Conservation (phyloP, 2,329 filamentous ascomycete species). For the Bipolaris victoriae region DNA sequence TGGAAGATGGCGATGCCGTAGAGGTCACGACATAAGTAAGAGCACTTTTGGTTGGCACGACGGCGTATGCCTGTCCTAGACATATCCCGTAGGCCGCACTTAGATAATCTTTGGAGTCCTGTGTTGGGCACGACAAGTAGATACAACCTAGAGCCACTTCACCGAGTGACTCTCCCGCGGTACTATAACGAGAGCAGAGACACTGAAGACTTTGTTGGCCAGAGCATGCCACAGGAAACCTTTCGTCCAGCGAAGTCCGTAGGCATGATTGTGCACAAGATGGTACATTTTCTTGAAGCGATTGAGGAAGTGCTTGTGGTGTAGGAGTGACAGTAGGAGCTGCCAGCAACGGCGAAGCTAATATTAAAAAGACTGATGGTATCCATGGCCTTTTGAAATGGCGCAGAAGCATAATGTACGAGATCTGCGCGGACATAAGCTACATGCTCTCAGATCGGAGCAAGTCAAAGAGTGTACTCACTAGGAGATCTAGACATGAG, state of each 20-base stretch:
- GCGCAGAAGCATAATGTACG: slow-evolving; percentile 51
- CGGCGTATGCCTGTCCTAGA: slow-evolving; percentile 43
- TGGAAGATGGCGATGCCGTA: slow-evolving; percentile 22
- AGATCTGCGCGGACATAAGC: slow-evolving; percentile 39
- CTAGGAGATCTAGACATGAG: slow-evolving; percentile 45
- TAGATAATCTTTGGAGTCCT: slow-evolving; percentile 20
- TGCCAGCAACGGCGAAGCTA: slow-evolving; percentile 39
- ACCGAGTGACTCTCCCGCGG: slow-evolving; percentile 44
- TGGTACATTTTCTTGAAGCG: slow-evolving; percentile 41
- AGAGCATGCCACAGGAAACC: slow-evolving; percentile 46
- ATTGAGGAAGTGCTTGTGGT: slow-evolving; percentile 32
- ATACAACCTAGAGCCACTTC: slow-evolving; percentile 49
- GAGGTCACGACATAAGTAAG: slow-evolving; percentile 35
- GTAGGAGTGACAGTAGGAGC: slow-evolving; percentile 30
- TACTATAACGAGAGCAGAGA: slow-evolving; percentile 49
- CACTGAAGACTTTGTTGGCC: slow-evolving; percentile 40
- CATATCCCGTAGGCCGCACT: slow-evolving; percentile 47
- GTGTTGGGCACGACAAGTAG: slow-evolving; percentile 40
- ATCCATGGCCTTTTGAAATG: slow-evolving; percentile 47
- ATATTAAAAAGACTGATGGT: slow-evolving; percentile 44
- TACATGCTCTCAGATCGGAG: slow-evolving; percentile 28
- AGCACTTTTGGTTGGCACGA: slow-evolving; percentile 45
- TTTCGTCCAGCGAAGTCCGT: slow-evolving; percentile 38
- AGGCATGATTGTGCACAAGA: slow-evolving; percentile 48
- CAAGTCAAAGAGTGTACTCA: slow-evolving; percentile 31